Evolutionary conservation across 345 rosid genomes (phyloP), one percentile per base, ranked within the genome.

Genomic region (Lepidium didymum): DNA sequence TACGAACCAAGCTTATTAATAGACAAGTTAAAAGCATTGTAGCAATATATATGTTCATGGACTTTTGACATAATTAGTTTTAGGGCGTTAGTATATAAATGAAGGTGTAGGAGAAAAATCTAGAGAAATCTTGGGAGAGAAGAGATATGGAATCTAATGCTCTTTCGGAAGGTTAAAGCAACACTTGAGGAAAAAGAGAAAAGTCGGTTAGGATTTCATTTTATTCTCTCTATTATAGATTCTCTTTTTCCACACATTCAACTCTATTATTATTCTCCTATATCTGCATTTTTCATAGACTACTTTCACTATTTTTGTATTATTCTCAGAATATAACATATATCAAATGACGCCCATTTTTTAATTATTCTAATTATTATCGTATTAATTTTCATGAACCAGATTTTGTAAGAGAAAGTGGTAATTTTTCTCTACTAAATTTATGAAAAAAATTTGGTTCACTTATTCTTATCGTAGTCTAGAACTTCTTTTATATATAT

Each of bases 61-160:
- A 12, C 43, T 31, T 42, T 29, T 53, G 10, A 10, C 15, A 55
- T 33, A 5, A 54, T 55, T 33, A 1, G 33, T 34, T 55, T 23
- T 55, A 18, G 42, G 43, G 29, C 25, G 35, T 18, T 6, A 5
- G 8, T 34, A 2, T 55, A 16, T 18, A n/a, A 5, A 31, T 37
- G 49, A n/a, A 25, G 11, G 15, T 36, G 43, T 47, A 46, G 56
- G 7, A 25, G 12, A 10, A 47, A 69, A n/a, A 53, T 54, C 56
- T 53, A 21, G 14, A 33, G 38, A 49, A 72, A 50, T 57, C 72
- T 42, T 73, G 55, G 60, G 77, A 43, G 60, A 57, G 67, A 73
- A 73, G 72, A 16, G 37, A 64, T 41, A 65, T 35, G 54, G 72
- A 58, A 73, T 73, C 72, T 57, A 38, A 27, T 27, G 31, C 31